Base-by-base conservation (phyloP, 192 early-diverging fungal genomes). In the Podila verticillata region DNA sequence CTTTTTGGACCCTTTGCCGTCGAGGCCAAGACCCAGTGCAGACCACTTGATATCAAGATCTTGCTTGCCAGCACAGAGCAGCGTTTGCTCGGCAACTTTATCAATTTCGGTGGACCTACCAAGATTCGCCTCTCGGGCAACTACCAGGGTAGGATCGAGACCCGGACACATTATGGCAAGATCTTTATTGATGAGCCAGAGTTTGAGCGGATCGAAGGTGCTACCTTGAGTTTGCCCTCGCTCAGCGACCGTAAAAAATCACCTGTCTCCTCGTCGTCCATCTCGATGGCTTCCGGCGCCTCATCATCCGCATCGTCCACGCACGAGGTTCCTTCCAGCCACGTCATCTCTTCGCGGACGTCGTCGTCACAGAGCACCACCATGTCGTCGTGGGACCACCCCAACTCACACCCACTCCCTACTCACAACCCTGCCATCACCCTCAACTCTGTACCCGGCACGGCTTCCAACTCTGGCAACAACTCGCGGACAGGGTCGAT, bases 1-100 rank as follows among this genome's bases (percentile, higher is more conserved):
- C 70, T 80, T 32, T 80, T 72, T 60, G 48, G 54, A 1, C 51
- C 32, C 30, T 72, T 80, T 28, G 59, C 77, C 5, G 77, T 80
- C 31, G 77, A 80, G 10, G 77, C 77, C 65, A 80, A 80, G 77
- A 80, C 77, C 5, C 70, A 72, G n/a, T 68, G 65, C 32, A 65
- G 67, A 29, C 77, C 77, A 6, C 57, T 80, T 44, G 77, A 80
- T 57, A 61, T 72, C 70, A 80, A 80, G 35, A 51, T 80, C 32
- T n/a, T 80, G 20, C 34, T 80, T 10, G 77, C 77, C n/a, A 68
- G 26, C 36, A 57, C 65, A 9, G 56, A 72, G 1, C 77, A 80
- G 32, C 44, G 48, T 3, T 28, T 80, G 0, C 31, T 80, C 7
- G 77, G 77, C 26, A 80, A 80, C 77, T 80, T 80, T 72, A 80